Percentiles rank a stretch among this genome's conserved stretches.
phyloP scores from a whole-genome alignment of 2,329 filamentous ascomycete genomes.

The Verticillium nubilum region DNA sequence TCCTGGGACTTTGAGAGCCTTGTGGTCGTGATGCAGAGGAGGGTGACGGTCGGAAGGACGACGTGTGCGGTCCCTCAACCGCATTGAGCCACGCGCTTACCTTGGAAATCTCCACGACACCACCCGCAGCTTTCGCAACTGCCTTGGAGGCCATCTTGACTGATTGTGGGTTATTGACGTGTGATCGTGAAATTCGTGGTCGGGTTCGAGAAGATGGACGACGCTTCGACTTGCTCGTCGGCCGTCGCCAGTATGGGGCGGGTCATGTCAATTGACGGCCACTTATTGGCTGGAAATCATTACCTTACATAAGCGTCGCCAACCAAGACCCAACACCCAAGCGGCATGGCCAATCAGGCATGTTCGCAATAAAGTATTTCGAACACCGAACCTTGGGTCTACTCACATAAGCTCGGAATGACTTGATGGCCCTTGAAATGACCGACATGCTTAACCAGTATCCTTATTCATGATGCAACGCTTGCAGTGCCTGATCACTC shows the following conservation, averaged over 20 bases:
- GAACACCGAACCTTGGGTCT: no score
- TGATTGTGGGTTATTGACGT: slow-evolving; percentile 14
- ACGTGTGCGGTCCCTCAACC: background rate
- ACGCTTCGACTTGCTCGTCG: background rate
- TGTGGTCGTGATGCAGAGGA: background rate
- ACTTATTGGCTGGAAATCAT: background rate
- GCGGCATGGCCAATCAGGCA: no score
- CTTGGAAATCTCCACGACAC: slow-evolving; percentile 52
- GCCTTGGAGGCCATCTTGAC: slow-evolving; percentile 57
- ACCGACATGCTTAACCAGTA: no score
- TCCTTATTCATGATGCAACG: no score
- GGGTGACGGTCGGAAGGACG: background rate
- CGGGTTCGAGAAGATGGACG: background rate
- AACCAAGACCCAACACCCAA: no score
- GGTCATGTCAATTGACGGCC: background rate
- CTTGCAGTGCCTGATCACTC: no score
- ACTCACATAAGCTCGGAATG: no score
- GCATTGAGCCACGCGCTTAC: slow-evolving; percentile 35
- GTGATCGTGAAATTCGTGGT: slow-evolving; percentile 9
- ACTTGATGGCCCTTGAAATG: no score
- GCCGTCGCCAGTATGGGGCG: background rate
- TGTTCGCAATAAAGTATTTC: no score
- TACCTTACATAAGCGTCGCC: background rate
- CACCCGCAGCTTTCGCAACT: slow-evolving; percentile 48
- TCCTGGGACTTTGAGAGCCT: background rate